phyloP scores from a whole-genome alignment of 2,329 filamentous ascomycete species.

The Dactylellina parvicollis region DNA sequence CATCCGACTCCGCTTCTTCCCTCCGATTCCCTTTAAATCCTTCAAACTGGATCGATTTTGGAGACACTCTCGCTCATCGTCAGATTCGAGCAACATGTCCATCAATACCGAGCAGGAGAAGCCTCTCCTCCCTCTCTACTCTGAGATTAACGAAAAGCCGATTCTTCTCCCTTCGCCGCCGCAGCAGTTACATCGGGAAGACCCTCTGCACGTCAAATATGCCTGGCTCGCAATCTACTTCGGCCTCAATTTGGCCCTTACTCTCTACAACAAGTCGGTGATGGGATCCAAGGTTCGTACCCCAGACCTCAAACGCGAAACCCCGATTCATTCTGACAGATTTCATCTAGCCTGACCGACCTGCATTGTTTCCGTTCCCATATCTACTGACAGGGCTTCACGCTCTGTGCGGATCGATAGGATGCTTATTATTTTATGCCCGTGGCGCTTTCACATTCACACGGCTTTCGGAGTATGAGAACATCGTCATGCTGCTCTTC shows the following conservation, averaged over 20 bases:
- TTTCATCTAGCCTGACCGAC: constrained; percentile 28
- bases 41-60: constrained; percentile 52
- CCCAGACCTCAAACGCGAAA: background rate
- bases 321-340: constrained; percentile 61
- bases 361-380: constrained; percentile 67
- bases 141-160: constrained; percentile 50
- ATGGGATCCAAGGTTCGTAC: constrained; percentile 61
- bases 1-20: background rate
- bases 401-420: constrained; percentile 68
- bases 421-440: constrained; percentile 67
- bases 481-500: constrained; percentile 69
- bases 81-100: constrained; percentile 53
- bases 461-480: constrained; percentile 66
- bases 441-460: constrained; percentile 67
- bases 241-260: constrained; percentile 65
- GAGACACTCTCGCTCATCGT: constrained; percentile 51
- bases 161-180: constrained; percentile 12
- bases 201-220: constrained; percentile 61
- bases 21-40: constrained; percentile 1
- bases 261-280: constrained; percentile 71
- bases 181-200: constrained; percentile 42
- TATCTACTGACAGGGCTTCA: constrained; percentile 72
- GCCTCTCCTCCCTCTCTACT: constrained; percentile 49
- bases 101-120: constrained; percentile 48
- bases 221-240: constrained; percentile 68